These are phyloP conservation scores for Ustilago tritici DNA, from an alignment of 1,284 basidiomycete species.

Conservation along the genomic window DNA sequence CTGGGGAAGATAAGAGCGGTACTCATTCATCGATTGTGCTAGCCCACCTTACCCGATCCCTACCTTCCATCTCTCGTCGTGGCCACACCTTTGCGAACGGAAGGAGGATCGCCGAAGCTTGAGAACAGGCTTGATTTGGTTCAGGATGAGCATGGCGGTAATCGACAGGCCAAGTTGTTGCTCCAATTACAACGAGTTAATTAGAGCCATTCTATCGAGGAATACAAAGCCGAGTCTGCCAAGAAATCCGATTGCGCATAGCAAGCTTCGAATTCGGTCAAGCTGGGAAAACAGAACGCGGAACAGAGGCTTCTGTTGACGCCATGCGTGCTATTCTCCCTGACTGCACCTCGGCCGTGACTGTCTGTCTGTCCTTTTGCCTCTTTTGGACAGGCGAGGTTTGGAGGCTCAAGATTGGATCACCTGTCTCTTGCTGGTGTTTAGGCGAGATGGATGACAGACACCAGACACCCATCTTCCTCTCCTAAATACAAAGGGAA, in stretches of 20 bases:
- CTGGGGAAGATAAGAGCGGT: constrained; percentile 1
- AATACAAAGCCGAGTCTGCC: constrained; percentile 8
- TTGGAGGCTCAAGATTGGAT: constrained; percentile 5
- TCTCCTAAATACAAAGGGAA: no score
- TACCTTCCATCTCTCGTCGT: background rate
- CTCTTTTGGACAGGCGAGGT: background rate
- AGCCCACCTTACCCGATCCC: constrained; percentile 6
- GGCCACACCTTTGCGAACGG: background rate
- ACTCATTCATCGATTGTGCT: background rate
- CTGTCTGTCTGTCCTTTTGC: background rate
- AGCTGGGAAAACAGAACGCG: background rate
- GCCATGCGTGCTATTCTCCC: background rate
- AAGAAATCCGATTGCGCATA: constrained; percentile 19
- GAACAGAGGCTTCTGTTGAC: constrained; percentile 10
- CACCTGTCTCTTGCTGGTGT: constrained; percentile 1
- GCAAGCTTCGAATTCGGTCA: constrained; percentile 10
- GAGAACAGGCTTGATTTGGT: background rate
- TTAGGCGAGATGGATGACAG: background rate
- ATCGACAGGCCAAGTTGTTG: constrained; percentile 1
- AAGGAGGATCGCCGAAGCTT: constrained; percentile 2
- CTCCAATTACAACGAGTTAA: background rate
- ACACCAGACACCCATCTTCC: background rate
- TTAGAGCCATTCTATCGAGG: background rate
- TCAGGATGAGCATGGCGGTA: background rate
- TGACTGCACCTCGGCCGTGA: background rate